A percentile compares a stretch with the other conserved stretches of the same genome.
These are phyloP conservation scores for Tubosaeta sp. DNA, from an alignment of 768 basidiomycete genomes.

Conservation along the genomic window DNA sequence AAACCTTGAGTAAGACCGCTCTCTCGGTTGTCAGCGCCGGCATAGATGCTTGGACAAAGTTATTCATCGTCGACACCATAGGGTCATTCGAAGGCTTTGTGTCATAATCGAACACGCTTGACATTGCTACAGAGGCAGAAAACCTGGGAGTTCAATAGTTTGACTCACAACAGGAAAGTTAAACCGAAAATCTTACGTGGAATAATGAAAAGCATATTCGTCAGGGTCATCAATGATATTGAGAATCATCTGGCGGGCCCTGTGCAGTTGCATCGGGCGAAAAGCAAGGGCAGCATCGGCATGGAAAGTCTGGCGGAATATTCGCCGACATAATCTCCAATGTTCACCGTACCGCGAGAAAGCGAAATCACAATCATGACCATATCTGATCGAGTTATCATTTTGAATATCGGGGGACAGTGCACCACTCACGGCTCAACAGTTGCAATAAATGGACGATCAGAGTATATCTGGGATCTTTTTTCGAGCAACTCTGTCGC, in stretches of 20 bases:
- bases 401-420: background rate
- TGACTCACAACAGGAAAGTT: background rate
- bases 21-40: constrained; percentile 1
- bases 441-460: constrained; percentile 7
- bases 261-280: constrained; percentile 14
- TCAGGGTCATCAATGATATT: constrained; percentile 10
- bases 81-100: constrained; percentile 6
- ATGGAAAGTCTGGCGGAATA: constrained; percentile 17
- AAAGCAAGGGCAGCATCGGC: constrained; percentile 2
- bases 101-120: constrained; percentile 13
- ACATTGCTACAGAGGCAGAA: constrained; percentile 28
- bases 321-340: constrained; percentile 17
- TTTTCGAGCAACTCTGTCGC: constrained; percentile 7
- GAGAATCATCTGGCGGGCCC: constrained; percentile 6
- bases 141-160: constrained; percentile 15
- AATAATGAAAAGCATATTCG: constrained; percentile 2
- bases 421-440: constrained; percentile 2
- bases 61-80: constrained; percentile 2
- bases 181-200: background rate
- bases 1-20: background rate
- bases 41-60: background rate
- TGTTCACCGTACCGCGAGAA: constrained; percentile 2
- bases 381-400: background rate
- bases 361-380: background rate
- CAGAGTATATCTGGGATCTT: constrained; percentile 14